Evolutionary conservation across 495 filamentous ascomycete genomes (phyloP).

Genomic region (Aspergillus cavernicola): DNA sequence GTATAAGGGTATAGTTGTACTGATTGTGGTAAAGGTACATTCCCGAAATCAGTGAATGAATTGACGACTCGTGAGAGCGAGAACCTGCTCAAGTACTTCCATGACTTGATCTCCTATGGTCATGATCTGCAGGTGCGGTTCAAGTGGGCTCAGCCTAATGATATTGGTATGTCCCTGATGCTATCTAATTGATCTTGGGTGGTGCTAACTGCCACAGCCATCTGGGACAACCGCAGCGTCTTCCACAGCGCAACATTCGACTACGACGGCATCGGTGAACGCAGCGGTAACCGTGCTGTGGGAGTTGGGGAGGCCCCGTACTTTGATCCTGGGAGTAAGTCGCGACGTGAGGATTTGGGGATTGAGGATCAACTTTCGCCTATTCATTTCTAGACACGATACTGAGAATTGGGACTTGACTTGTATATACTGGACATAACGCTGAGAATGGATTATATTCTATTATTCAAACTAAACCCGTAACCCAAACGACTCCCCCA

Average conservation of each 20-base stretch:
- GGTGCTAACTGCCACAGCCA: slow-evolving; percentile 39
- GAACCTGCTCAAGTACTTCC: slow-evolving; percentile 55
- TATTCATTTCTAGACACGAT: slow-evolving; percentile 17
- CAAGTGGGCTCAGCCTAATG: slow-evolving; percentile 52
- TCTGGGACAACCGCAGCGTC: slow-evolving; percentile 72
- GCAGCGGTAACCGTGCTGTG: slow-evolving; percentile 58
- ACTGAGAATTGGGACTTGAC: no score
- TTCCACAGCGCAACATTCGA: slow-evolving; percentile 70
- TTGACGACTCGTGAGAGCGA: slow-evolving; percentile 45
- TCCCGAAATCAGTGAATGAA: slow-evolving; percentile 19
- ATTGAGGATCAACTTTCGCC: slow-evolving; percentile 19
- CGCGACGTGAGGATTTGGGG: slow-evolving; percentile 37
- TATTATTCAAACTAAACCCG: background rate
- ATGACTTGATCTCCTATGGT: slow-evolving; percentile 58
- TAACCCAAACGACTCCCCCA: slow-evolving; percentile 6
- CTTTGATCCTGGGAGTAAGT: slow-evolving; percentile 46
- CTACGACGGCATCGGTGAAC: slow-evolving; percentile 53
- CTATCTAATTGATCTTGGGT: no score
- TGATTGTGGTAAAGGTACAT: slow-evolving; percentile 26
- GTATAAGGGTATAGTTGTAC: background rate
- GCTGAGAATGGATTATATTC: no score
- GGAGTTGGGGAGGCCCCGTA: slow-evolving; percentile 65
- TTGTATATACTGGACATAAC: background rate
- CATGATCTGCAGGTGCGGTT: slow-evolving; percentile 70
- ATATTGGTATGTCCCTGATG: slow-evolving; percentile 38